These are phyloP conservation scores for Fusarium ambrosium DNA, from an alignment of 2,329 filamentous ascomycete genomes.

Conservation along the genomic window DNA sequence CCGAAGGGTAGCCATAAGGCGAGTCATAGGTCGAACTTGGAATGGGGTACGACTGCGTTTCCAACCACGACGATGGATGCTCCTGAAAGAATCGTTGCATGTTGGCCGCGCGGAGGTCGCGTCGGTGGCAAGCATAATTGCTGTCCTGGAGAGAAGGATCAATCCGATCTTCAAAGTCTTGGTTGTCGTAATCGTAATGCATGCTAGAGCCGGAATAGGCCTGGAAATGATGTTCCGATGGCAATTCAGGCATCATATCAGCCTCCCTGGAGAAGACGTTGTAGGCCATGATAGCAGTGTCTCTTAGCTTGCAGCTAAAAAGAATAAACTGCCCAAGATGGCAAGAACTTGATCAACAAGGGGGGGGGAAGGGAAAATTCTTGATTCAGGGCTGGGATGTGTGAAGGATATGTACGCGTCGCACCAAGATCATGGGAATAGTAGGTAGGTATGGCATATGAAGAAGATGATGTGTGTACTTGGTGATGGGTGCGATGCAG, in stretches of 20 bases:
- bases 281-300: conserved; percentile 15
- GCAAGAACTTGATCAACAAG: background rate
- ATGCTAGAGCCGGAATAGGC: background rate
- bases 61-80: conserved; percentile 8
- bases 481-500: conserved; percentile 16
- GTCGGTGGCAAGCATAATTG: background rate
- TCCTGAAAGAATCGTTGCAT: conserved; percentile 39
- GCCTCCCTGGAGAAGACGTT: background rate
- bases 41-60: background rate
- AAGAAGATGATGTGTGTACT: conserved; percentile 1
- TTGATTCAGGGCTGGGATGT: background rate
- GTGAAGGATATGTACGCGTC: background rate
- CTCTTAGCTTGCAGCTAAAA: background rate
- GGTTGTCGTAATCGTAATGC: background rate
- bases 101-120: background rate
- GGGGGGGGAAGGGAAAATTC: background rate
- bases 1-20: conserved; percentile 10
- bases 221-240: background rate
- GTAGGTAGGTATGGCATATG: conserved; percentile 1
- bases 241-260: background rate
- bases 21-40: background rate
- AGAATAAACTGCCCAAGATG: background rate
- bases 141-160: conserved; percentile 28
- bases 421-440: background rate
- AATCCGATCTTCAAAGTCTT: conserved; percentile 20